Evolutionary conservation across 1,284 basidiomycete genomes (phyloP).

Genomic region (Thelephora terrestris): DNA sequence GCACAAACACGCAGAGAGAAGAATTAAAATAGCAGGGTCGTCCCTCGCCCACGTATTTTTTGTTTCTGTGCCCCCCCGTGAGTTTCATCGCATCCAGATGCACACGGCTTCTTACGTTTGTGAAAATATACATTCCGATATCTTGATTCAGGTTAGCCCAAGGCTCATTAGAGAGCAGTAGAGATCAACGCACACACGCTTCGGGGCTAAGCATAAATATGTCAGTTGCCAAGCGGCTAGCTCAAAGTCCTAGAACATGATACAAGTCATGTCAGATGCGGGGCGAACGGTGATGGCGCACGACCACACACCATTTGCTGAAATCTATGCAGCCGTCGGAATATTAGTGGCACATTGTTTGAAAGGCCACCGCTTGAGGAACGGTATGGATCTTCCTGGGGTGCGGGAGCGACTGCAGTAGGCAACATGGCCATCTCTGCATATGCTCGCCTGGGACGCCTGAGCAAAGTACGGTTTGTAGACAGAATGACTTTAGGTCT

Average conservation of each 20-base stretch:
- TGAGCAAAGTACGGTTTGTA: conserved; percentile 23
- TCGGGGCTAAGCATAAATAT: conserved; percentile 83
- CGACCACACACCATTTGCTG: conserved; percentile 69
- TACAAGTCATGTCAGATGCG: not conserved
- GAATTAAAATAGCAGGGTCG: conserved; percentile 85
- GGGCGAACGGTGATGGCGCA: not conserved
- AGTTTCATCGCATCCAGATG: not conserved
- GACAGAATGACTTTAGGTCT: conserved; percentile 22
- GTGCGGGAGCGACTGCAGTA: conserved; percentile 31
- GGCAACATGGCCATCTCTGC: conserved; percentile 51
- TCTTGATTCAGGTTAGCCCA: conserved; percentile 25
- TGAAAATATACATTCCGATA: conserved; percentile 90
- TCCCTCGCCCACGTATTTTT: conserved; percentile 97
- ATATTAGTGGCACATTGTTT: conserved; percentile 67
- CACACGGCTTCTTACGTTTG: conserved; percentile 50
- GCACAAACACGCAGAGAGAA: conserved; percentile 68
- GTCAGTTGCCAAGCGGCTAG: conserved; percentile 89
- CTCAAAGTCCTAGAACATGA: conserved; percentile 73
- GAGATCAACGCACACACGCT: conserved; percentile 66
- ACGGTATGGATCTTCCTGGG: conserved; percentile 20
- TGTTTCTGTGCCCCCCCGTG: conserved; percentile 54
- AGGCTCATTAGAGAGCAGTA: conserved; percentile 4
- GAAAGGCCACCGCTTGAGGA: conserved; percentile 23
- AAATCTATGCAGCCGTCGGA: conserved; percentile 67
- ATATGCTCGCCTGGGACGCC: conserved; percentile 28